Percentiles rank a stretch among this genome's conserved stretches.
These are phyloP conservation scores for Ramaria sp. DNA, from an alignment of 768 basidiomycete species.

Conservation along the genomic window DNA sequence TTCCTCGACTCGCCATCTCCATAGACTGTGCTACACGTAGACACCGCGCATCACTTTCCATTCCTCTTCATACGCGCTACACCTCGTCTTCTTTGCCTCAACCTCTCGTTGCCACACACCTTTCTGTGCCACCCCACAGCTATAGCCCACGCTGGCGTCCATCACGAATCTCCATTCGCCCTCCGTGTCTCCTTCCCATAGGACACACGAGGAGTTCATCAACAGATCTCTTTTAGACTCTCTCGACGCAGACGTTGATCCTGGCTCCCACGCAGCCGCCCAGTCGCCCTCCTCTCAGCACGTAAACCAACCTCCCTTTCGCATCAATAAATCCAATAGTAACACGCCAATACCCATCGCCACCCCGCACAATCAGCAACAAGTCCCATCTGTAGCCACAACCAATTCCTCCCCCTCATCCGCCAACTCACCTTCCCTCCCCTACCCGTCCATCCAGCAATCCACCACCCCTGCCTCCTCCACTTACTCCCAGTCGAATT, in stretches of 20 bases:
- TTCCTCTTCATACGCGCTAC: not conserved
- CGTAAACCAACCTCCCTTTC: conserved; percentile 31
- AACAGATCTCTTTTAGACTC: conserved; percentile 78
- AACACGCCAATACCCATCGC: conserved; percentile 26
- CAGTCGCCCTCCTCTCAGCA: conserved; percentile 30
- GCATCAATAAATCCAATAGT: conserved; percentile 23
- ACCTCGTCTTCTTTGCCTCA: conserved; percentile 8
- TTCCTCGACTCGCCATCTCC: not conserved
- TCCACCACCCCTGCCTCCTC: conserved; percentile 1
- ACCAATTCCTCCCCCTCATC: not conserved
- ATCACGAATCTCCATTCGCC: conserved; percentile 9
- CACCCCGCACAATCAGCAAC: conserved; percentile 21
- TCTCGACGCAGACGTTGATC: conserved; percentile 75
- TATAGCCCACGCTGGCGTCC: conserved; percentile 16
- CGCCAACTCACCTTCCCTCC: not conserved
- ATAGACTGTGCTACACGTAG: conserved; percentile 3
- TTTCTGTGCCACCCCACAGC: conserved; percentile 2
- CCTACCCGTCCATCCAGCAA: not conserved
- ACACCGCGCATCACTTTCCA: not conserved
- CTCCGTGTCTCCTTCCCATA: conserved; percentile 18
- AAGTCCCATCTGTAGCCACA: conserved; percentile 15
- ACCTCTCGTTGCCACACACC: conserved; percentile 10
- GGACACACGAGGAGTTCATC: conserved; percentile 67
- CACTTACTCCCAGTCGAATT: conserved; percentile 2
- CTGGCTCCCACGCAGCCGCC: conserved; percentile 41